Evolutionary conservation across 768 basidiomycete species (phyloP), one percentile per base, ranked within the genome.

Genomic region (Suillus hirtellus): DNA sequence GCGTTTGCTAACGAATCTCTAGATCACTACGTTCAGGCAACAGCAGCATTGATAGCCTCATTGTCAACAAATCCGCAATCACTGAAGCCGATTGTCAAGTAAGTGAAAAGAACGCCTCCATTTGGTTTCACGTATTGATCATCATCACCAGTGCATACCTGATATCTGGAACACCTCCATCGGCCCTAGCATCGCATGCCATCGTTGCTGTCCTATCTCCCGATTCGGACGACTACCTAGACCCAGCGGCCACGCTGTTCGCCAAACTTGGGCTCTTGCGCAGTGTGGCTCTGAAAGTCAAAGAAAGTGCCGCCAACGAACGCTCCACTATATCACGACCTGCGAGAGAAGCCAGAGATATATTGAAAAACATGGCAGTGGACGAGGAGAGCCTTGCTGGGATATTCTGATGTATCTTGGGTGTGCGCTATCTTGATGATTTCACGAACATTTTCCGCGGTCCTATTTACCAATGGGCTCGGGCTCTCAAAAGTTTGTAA

Each of bases 271-370:
- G 82, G 3, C 67, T 90, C 6, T 75, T 90, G 38, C 82, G 82
- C 7, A 82, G 76, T 47, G 85, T 95, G 3, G 86, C 89, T 0
- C 85, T 89, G 72, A 95, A 95, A 72, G 81, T 90, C 3, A 78
- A 86, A 59, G 88, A 90, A 65, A 86, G 88, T 68, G 82, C 84
- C 1, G 85, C 81, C 3, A 87, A 82, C 64, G 92, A 95, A 49
- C 84, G 84, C 42, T 86, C 91, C 2, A 80, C 83, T 21, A 86
- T 96, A 49, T 82, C 91, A 11, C 80, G 93, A 53, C 93, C 93
- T 0, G 90, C 93, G 8, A 80, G 94, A 50, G 93, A 96, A 70
- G 89, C 95, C 2, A 82, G 88, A 65, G 95, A 96, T 59, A 62
- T 89, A 27, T 70, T 96, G 35, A 84, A 78, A 66, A 64, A 58